Evolutionary conservation across 331 rosid genomes (phyloP).

Genomic region (Quercus phellos): DNA sequence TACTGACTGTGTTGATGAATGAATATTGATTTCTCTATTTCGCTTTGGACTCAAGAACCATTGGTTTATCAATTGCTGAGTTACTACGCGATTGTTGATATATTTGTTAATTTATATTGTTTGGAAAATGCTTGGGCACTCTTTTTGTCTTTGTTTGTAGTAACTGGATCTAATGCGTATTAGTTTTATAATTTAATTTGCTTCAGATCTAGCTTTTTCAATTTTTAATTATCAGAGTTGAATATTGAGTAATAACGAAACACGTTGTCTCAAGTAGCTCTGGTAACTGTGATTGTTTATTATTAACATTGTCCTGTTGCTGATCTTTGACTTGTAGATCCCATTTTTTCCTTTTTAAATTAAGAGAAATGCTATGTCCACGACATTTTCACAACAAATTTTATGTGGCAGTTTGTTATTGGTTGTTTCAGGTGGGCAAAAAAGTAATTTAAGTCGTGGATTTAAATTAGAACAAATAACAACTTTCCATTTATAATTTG

Average conservation of each 20-base stretch:
- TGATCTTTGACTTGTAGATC: background rate
- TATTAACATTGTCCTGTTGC: background rate
- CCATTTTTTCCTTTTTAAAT: too few relatives aligned
- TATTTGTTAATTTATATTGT: background rate
- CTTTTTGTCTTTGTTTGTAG: background rate
- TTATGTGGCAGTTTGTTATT: too few relatives aligned
- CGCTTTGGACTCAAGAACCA: background rate
- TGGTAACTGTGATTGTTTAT: too few relatives aligned
- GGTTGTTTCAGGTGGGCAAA: too few relatives aligned
- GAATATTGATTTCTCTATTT: background rate
- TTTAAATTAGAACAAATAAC: too few relatives aligned
- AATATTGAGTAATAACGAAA: background rate
- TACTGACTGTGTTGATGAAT: background rate
- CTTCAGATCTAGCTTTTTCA: background rate
- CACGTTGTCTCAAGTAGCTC: too few relatives aligned
- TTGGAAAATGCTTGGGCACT: background rate
- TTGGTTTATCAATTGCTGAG: background rate
- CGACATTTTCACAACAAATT: too few relatives aligned
- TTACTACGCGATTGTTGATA: background rate
- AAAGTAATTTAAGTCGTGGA: too few relatives aligned
- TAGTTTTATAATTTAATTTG: background rate
- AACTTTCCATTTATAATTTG: rapidly evolving
- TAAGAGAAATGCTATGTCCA: too few relatives aligned
- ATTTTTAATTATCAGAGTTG: background rate
- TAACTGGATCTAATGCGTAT: background rate